Evolutionary conservation across 441 rosid genomes (phyloP), one percentile per base, ranked within the genome.

Genomic region (Capsella rubella): DNA sequence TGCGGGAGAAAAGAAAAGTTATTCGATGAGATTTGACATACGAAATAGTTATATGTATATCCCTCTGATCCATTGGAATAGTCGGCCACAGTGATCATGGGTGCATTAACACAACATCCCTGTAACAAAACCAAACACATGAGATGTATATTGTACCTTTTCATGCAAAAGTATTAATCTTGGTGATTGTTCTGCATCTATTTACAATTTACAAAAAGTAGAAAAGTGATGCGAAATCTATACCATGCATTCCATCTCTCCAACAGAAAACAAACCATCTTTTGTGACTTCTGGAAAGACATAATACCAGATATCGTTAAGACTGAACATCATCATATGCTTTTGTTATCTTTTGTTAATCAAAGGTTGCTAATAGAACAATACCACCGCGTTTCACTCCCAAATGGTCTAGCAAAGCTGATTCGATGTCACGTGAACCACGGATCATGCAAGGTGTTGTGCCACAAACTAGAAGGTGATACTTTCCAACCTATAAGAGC

Each of bases 191-290:
- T 50, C 2, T 35, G 78, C 28, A 13, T 13, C 25, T 12, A n/a
- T 62, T 51, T 10, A 55, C 6, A 28, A 5, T 42, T 52, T 12
- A 5, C 56, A 27, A 31, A 57, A 34, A 64, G 47, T 10, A 27
- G 28, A 53, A 72, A 55, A 28, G 71, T 66, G 25, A 40, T 73
- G 32, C 10, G 25, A 77, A 74, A 61, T 54, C 76, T 84, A 76
- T 76, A 91, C 98, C 99, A 96, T 93, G 86, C 99, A 96, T 84
- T 96, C 99, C 99, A 96, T 96, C 84, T 96, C 99, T 60, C 98
- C 99, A 72, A 96, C 93, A 32, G 99, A 93, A 87, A 96, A 96
- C 78, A 96, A 81, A 54, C 99, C 98, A 85, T 96, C 99, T 84
- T 89, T 91, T 47, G 99, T 96, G 56, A 96, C 98, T 80, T 93